Evolutionary conservation across 2,329 filamentous ascomycete species (phyloP).

Genomic region (Aspergillus eucalypticola): DNA sequence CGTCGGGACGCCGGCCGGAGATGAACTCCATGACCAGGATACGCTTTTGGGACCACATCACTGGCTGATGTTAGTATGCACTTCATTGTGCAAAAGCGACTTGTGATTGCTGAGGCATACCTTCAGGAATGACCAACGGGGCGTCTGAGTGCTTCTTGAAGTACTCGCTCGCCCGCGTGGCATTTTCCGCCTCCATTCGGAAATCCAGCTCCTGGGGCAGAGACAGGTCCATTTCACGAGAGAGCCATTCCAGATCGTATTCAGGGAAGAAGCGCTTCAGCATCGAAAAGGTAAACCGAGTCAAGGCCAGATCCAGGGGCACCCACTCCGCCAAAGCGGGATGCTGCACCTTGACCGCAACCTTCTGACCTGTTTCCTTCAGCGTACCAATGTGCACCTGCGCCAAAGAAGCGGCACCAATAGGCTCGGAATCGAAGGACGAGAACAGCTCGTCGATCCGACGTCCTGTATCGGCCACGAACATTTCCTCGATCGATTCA

Average conservation of each 20-base stretch:
- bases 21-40: constrained; percentile 96
- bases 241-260: constrained; percentile 95
- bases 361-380: constrained; percentile 77
- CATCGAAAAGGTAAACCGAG: constrained; percentile 82
- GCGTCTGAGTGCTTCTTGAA: constrained; percentile 72
- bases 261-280: constrained; percentile 94
- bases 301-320: constrained; percentile 81
- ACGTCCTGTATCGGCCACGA: constrained; percentile 75
- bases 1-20: constrained; percentile 81
- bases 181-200: constrained; percentile 79
- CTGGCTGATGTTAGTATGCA: constrained; percentile 40
- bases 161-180: constrained; percentile 74
- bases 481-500: constrained; percentile 84
- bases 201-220: constrained; percentile 93
- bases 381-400: constrained; percentile 90
- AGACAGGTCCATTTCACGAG: constrained; percentile 86
- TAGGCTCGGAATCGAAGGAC: constrained; percentile 75
- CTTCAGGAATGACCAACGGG: constrained; percentile 82
- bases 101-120: constrained; percentile 25
- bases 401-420: constrained; percentile 89
- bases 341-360: constrained; percentile 97
- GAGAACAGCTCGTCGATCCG: constrained; percentile 81
- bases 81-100: neutral
- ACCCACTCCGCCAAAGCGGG: constrained; percentile 87
- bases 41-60: constrained; percentile 83